Conservation (phyloP, 148 eudicot genomes). For the Vaccinium myrtillus region DNA sequence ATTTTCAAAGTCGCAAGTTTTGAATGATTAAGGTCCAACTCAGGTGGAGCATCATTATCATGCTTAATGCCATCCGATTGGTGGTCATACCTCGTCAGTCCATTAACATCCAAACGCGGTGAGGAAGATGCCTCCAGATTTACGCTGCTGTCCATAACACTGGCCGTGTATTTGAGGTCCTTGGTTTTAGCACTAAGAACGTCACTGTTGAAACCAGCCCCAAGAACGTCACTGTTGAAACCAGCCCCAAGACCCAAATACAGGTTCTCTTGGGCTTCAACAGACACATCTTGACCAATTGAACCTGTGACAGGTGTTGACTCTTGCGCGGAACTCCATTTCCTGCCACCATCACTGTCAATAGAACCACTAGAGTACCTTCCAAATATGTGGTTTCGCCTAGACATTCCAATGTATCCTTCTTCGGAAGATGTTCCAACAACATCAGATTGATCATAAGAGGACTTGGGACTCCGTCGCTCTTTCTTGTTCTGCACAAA, state of each 20-base stretch:
- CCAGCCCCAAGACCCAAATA: constrained; percentile 44
- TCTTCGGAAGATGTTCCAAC: constrained; percentile 92
- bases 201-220: too few relatives aligned
- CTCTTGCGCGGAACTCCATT: constrained; percentile 73
- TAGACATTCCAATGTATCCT: constrained; percentile 69
- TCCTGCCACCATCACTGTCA: constrained; percentile 78
- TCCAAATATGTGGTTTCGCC: constrained; percentile 64
- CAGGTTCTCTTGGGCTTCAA: constrained; percentile 45
- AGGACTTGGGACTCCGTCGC: constrained; percentile 69
- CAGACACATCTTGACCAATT: constrained; percentile 45
- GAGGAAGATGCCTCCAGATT: constrained; percentile 43
- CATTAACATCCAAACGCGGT: constrained; percentile 52
- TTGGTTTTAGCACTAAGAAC: constrained; percentile 37
- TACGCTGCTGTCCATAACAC: constrained; percentile 34
- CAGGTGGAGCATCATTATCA: constrained; percentile 53
- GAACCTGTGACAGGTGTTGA: constrained; percentile 39
- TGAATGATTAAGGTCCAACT: constrained; percentile 39
- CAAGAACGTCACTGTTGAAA: too few relatives aligned
- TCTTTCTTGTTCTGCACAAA: constrained; percentile 90
- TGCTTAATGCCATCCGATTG: constrained; percentile 26
- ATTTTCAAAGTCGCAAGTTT: constrained; percentile 43
- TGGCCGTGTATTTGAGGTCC: constrained; percentile 41
- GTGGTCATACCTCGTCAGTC: constrained; percentile 50
- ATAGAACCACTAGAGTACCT: constrained; percentile 71
- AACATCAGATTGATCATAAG: constrained; percentile 81